Conservation (phyloP, 2,329 filamentous ascomycete genomes). For the Trichophyton mentagrophytes region DNA sequence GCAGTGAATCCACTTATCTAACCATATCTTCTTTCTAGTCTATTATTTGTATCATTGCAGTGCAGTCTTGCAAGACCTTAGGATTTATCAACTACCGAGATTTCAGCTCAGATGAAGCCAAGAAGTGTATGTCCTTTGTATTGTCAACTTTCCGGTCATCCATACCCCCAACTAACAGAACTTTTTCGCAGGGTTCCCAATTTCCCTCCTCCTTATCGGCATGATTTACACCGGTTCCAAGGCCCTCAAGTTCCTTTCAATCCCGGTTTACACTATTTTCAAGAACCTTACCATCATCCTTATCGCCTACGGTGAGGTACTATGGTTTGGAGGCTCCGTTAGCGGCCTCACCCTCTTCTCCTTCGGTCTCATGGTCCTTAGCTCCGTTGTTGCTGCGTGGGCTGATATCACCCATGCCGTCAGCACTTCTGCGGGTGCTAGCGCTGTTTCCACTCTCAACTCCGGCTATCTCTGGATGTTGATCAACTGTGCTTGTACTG, state of each 20-base stretch:
- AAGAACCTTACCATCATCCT: conserved; percentile 99
- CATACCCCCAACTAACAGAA: background rate
- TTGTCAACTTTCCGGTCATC: background rate
- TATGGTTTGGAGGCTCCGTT: conserved; percentile 94
- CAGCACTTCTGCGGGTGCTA: conserved; percentile 42
- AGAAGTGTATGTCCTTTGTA: conserved; percentile 55
- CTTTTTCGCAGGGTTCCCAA: conserved; percentile 70
- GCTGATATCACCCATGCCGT: conserved; percentile 85
- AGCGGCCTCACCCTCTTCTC: conserved; percentile 78
- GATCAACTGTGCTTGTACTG: conserved; percentile 89
- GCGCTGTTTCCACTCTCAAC: conserved; percentile 74
- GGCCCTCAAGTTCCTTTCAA: conserved; percentile 88
- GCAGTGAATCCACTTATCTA: background rate
- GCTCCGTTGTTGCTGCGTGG: conserved; percentile 90
- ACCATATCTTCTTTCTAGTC: conserved; percentile 43
- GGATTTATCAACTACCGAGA: conserved; percentile 71
- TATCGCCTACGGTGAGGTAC: conserved; percentile 93
- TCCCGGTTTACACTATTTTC: conserved; percentile 98
- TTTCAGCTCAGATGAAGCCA: conserved; percentile 82
- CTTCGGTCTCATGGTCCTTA: conserved; percentile 92
- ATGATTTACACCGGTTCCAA: conserved; percentile 99
- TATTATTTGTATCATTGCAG: conserved; percentile 74
- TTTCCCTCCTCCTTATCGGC: conserved; percentile 86
- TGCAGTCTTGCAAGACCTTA: conserved; percentile 65
- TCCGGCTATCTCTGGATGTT: conserved; percentile 97